Percentiles rank a stretch among this genome's conserved stretches.
Evolutionary conservation across 2,329 filamentous ascomycete genomes (phyloP).

Genomic region (Neopestalotiopsis sp.): DNA sequence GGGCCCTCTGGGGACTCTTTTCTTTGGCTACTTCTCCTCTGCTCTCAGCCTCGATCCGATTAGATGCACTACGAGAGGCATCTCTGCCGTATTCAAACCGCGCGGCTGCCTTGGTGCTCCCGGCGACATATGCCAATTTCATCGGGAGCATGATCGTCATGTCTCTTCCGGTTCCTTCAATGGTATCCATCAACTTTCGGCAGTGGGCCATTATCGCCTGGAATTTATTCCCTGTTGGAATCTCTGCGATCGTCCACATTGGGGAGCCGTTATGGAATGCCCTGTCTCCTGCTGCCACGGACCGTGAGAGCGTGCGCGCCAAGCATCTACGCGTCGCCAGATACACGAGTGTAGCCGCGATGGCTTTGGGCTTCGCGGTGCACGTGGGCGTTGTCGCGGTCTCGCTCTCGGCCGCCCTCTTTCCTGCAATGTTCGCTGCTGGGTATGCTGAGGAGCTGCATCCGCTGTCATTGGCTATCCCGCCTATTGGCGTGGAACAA

Average conservation of each 20-base stretch:
- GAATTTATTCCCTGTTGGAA: conserved; percentile 22
- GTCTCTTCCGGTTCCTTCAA: conserved; percentile 11
- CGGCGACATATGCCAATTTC: no score
- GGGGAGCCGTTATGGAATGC: background rate
- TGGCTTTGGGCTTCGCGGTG: background rate
- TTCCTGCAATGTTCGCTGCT: conserved; percentile 11
- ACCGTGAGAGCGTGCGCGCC: background rate
- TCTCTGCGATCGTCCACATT: background rate
- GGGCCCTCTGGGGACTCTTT: conserved; percentile 4
- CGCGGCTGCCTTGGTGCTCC: background rate
- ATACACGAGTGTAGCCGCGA: background rate
- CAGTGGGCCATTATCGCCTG: conserved; percentile 21
- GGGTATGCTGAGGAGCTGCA: background rate
- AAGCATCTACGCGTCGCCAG: background rate
- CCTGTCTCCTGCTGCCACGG: background rate
- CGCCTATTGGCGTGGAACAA: conserved; percentile 8
- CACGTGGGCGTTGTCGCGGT: conserved; percentile 10
- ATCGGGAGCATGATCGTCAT: background rate
- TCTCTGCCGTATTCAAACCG: background rate
- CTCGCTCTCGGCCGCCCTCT: conserved; percentile 14
- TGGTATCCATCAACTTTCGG: conserved; percentile 19
- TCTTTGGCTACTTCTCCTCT: conserved; percentile 12
- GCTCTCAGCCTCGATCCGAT: background rate
- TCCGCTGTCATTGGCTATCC: conserved; percentile 9
- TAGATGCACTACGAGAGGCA: background rate